A percentile compares a stretch with the other conserved stretches of the same genome.
These are phyloP conservation scores for Aspergillus spinulosporus DNA, from an alignment of 2,329 filamentous ascomycete genomes.

Conservation along the genomic window DNA sequence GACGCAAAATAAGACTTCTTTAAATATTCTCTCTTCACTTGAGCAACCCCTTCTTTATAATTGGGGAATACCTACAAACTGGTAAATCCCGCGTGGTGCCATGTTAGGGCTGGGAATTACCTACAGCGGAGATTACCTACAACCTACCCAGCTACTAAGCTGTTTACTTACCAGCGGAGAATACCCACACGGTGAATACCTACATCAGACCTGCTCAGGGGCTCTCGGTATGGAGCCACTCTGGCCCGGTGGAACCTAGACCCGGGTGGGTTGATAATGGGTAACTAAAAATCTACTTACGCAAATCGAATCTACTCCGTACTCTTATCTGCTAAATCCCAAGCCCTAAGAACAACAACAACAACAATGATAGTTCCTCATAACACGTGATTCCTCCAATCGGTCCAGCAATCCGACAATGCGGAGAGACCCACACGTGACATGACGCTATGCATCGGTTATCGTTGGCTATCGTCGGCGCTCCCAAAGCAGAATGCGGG, in stretches of 20 bases:
- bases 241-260: not conserved
- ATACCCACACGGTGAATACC: not conserved
- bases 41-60: slow-evolving; percentile 2
- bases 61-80: slow-evolving; percentile 9
- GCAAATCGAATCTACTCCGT: not conserved
- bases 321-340: not conserved
- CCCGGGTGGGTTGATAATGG: not conserved
- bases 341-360: not conserved
- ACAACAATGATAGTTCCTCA: not conserved
- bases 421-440: slow-evolving; percentile 31
- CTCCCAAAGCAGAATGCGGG: slow-evolving; percentile 16
- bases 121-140: slow-evolving; percentile 13
- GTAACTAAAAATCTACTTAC: not conserved
- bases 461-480: slow-evolving; percentile 24
- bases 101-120: slow-evolving; percentile 2
- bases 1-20: not conserved
- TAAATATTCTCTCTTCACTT: not conserved
- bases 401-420: slow-evolving; percentile 6
- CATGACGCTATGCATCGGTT: slow-evolving; percentile 23
- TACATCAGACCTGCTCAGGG: not conserved
- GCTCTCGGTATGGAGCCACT: not conserved
- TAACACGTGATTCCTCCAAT: not conserved
- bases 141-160: slow-evolving; percentile 6
- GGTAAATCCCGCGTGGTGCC: slow-evolving; percentile 13
- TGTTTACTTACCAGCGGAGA: too few species aligned